Percentiles rank a stretch among this genome's conserved stretches.
Conservation (phyloP, 2,329 filamentous ascomycete genomes). For the Sordariomycetes sp. region DNA sequence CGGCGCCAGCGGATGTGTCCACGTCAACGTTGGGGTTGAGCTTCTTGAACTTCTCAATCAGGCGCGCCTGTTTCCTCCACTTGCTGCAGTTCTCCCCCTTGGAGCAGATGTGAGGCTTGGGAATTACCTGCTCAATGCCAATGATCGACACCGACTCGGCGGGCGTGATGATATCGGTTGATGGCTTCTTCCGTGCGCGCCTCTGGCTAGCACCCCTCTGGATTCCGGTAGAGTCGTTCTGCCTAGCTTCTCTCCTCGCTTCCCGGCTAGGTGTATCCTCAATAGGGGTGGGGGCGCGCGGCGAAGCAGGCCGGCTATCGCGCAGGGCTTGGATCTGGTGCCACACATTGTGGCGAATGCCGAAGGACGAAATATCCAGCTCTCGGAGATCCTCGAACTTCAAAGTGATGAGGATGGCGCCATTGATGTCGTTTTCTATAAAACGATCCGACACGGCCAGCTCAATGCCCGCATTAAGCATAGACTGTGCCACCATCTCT, state of each 20-base stretch:
- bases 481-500: slow-evolving; percentile 74
- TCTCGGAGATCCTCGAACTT: slow-evolving; percentile 84
- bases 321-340: slow-evolving; percentile 66
- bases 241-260: slow-evolving; percentile 34
- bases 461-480: slow-evolving; percentile 78
- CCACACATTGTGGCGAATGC: slow-evolving; percentile 72
- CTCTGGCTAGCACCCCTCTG: slow-evolving; percentile 29
- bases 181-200: slow-evolving; percentile 25
- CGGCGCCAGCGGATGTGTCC: slow-evolving; percentile 47
- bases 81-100: slow-evolving; percentile 83
- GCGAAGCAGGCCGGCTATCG: slow-evolving; percentile 41
- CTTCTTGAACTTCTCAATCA: slow-evolving; percentile 65
- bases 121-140: slow-evolving; percentile 80
- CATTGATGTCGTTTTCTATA: slow-evolving; percentile 85
- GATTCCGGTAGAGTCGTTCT: slow-evolving; percentile 22
- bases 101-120: slow-evolving; percentile 73
- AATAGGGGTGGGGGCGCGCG: slow-evolving; percentile 48
- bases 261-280: slow-evolving; percentile 48
- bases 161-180: slow-evolving; percentile 60
- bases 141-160: slow-evolving; percentile 85
- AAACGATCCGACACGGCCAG: slow-evolving; percentile 72
- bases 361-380: slow-evolving; percentile 72
- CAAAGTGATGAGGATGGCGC: slow-evolving; percentile 77
- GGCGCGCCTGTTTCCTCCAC: slow-evolving; percentile 70
- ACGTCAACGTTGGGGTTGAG: slow-evolving; percentile 60